Evolutionary conservation across 1,139 yeast genomes (phyloP).

Genomic region (Blastobotrys indianensis): DNA sequence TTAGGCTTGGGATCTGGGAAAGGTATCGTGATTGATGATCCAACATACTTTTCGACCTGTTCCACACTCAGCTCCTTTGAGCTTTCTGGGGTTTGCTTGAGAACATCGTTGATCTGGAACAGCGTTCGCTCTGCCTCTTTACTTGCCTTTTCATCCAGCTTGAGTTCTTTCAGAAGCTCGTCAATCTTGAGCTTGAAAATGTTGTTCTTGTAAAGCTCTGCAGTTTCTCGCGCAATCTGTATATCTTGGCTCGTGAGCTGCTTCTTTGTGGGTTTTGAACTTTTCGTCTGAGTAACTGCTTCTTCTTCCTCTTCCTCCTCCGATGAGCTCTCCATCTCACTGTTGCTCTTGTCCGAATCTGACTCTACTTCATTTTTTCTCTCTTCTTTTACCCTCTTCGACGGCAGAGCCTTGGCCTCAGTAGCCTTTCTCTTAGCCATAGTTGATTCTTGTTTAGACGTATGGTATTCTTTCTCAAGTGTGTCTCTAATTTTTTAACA

Average conservation of each 20-base stretch:
- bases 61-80: constrained; percentile 51
- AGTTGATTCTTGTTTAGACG: background rate
- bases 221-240: constrained; percentile 87
- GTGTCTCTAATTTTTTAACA: constrained; percentile 1
- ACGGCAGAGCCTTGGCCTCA: constrained; percentile 10
- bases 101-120: constrained; percentile 65
- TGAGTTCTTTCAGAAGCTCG: constrained; percentile 75
- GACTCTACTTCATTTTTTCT: constrained; percentile 14
- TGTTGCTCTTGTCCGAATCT: constrained; percentile 8
- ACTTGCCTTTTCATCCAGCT: constrained; percentile 63
- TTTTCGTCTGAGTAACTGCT: constrained; percentile 14
- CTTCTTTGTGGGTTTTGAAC: constrained; percentile 10
- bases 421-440: constrained; percentile 17
- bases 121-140: constrained; percentile 67
- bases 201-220: constrained; percentile 88
- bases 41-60: constrained; percentile 41
- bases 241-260: constrained; percentile 70
- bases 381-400: constrained; percentile 11
- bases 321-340: constrained; percentile 10
- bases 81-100: constrained; percentile 56
- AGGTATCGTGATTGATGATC: constrained; percentile 58
- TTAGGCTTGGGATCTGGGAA: constrained; percentile 86
- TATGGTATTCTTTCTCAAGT: background rate
- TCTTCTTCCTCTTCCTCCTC: constrained; percentile 11
- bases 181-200: constrained; percentile 92